A percentile compares a stretch with the other conserved stretches of the same genome.
Evolutionary conservation across 345 rosid genomes (phyloP).

Genomic region (Linum tenue): DNA sequence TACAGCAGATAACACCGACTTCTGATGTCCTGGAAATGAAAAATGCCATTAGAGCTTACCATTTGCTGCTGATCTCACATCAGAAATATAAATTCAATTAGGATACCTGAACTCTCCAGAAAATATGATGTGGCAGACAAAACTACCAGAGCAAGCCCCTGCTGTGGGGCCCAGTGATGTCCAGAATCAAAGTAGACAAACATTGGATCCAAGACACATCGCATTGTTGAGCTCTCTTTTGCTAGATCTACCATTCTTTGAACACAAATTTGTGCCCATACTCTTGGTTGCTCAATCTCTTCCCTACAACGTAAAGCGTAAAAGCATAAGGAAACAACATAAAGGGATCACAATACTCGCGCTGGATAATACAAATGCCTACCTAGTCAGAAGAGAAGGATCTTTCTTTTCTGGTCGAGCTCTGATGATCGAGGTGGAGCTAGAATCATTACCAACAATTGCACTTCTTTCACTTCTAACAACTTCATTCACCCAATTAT

Average conservation of each 20-base stretch:
- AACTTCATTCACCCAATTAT: conserved; percentile 94
- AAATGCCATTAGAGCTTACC: conserved; percentile 14
- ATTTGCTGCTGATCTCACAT: background rate
- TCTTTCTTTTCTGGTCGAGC: conserved; percentile 65
- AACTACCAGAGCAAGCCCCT: conserved; percentile 61
- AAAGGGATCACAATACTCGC: background rate
- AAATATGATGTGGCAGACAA: conserved; percentile 67
- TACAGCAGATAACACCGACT: conserved; percentile 59
- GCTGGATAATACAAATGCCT: background rate
- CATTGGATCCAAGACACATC: conserved; percentile 75
- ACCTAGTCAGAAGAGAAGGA: conserved; percentile 75
- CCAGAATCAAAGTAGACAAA: conserved; percentile 63
- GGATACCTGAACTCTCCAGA: conserved; percentile 58
- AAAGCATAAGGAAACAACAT: conserved; percentile 1
- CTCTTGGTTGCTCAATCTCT: conserved; percentile 75
- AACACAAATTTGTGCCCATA: conserved; percentile 90
- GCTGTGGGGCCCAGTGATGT: conserved; percentile 64
- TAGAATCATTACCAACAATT: conserved; percentile 27
- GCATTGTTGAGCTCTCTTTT: conserved; percentile 76
- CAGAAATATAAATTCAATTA: background rate
- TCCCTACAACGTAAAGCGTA: conserved; percentile 40
- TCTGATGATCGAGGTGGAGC: conserved; percentile 47
- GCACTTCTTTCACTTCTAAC: conserved; percentile 75
- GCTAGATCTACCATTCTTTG: conserved; percentile 89
- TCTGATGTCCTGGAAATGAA: conserved; percentile 53